These are phyloP conservation scores for Coccomyxa sp. DNA, from an alignment of 139 green algal species.

Conservation along the genomic window DNA sequence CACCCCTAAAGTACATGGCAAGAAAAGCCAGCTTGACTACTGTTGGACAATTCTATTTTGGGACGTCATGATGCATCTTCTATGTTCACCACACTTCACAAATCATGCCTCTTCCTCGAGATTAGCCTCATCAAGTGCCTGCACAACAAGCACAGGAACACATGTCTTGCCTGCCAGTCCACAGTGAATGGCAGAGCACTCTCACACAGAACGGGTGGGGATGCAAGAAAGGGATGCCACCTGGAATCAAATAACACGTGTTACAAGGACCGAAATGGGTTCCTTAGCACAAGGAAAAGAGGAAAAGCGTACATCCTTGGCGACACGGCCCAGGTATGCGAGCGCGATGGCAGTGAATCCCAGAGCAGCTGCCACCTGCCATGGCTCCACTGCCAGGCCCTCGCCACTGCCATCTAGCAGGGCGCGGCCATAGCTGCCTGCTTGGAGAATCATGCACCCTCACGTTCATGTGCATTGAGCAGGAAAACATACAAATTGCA, in stretches of 20 bases:
- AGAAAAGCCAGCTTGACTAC: too few species aligned
- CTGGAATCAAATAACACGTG: too few species aligned
- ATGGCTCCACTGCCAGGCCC: not conserved
- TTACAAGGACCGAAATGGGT: too few species aligned
- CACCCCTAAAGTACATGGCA: too few species aligned
- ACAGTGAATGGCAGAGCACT: too few species aligned
- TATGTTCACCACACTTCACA: too few species aligned
- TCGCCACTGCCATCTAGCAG: constrained; percentile 45
- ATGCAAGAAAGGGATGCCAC: too few species aligned
- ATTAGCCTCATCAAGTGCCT: constrained; percentile 60
- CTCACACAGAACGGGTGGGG: too few species aligned
- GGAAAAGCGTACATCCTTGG: constrained; percentile 21
- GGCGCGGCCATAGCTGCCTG: constrained; percentile 46
- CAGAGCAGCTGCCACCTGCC: constrained; percentile 61
- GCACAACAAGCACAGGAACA: not conserved
- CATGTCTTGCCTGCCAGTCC: too few species aligned
- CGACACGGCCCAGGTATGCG: constrained; percentile 64
- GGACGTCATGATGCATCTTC: too few species aligned
- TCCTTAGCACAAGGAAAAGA: too few species aligned
- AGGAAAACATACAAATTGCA: not conserved
- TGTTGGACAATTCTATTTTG: too few species aligned
- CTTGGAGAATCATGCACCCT: not conserved
- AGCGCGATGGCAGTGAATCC: constrained; percentile 50
- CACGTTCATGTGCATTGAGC: not conserved
- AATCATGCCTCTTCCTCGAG: constrained; percentile 9